phyloP scores from a whole-genome alignment of 129 eudicot species.

The Cynara cardunculus region DNA sequence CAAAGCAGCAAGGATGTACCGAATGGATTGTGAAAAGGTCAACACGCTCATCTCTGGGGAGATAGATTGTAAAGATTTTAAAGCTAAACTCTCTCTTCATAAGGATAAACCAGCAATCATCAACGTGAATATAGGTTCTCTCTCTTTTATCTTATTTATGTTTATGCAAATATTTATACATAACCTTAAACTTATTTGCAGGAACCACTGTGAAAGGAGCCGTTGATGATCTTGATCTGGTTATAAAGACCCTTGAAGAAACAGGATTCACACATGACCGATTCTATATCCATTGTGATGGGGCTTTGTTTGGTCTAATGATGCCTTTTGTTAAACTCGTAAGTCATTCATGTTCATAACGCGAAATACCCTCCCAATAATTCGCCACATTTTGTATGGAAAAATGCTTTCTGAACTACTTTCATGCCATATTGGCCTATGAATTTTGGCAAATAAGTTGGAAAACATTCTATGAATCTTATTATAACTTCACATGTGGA shows the following conservation, averaged over 20 bases:
- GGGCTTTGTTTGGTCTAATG: slow-evolving; percentile 96
- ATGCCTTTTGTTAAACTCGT: slow-evolving; percentile 96
- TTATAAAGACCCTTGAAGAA: slow-evolving; percentile 86
- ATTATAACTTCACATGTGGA: neutral
- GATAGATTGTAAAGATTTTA: slow-evolving; percentile 87
- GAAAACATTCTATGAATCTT: neutral
- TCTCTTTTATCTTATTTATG: slow-evolving; percentile 3
- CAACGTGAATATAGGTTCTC: slow-evolving; percentile 83
- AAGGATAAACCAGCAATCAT: slow-evolving; percentile 92
- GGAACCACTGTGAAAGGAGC: slow-evolving; percentile 99
- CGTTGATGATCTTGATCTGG: slow-evolving; percentile 98
- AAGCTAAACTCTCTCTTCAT: slow-evolving; percentile 55
- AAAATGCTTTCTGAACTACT: neutral
- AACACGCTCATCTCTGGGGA: slow-evolving; percentile 77
- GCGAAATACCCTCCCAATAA: neutral
- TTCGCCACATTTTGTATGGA: neutral
- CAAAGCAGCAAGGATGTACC: slow-evolving; percentile 98
- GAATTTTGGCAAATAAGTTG: neutral
- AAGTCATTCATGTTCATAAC: slow-evolving; percentile 18
- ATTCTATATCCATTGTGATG: slow-evolving; percentile 97
- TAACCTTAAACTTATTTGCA: slow-evolving; percentile 21
- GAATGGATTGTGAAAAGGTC: slow-evolving; percentile 90
- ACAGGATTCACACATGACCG: slow-evolving; percentile 80
- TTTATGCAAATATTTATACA: neutral
- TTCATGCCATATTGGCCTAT: neutral